Conservation (phyloP, 208 protist genomes). For the Crithidia sp. region DNA sequence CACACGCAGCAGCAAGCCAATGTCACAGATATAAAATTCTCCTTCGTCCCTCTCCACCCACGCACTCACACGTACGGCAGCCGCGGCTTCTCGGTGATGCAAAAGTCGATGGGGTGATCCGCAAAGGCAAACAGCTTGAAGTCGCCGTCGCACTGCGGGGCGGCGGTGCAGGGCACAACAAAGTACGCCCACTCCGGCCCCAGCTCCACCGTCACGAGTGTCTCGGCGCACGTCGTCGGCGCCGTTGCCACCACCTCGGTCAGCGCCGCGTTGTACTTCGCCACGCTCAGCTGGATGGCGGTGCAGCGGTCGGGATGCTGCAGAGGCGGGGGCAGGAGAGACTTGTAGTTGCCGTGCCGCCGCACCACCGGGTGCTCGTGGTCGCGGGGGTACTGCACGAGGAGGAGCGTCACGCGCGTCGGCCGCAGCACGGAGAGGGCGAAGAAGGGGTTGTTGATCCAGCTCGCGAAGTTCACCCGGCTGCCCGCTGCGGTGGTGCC, state of each 20-base stretch:
- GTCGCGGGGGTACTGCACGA: conserved; percentile 84
- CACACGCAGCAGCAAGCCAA: neutral
- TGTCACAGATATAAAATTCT: too few relatives aligned
- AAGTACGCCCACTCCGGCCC: conserved; percentile 62
- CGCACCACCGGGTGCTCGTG: conserved; percentile 72
- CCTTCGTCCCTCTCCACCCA: neutral
- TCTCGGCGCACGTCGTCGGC: conserved; percentile 56
- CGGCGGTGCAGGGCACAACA: conserved; percentile 79
- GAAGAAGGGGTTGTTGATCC: conserved; percentile 92
- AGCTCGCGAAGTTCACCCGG: conserved; percentile 64
- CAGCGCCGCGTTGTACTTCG: conserved; percentile 63
- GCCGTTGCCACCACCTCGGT: conserved; percentile 49
- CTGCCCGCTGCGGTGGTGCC: conserved; percentile 83
- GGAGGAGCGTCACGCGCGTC: conserved; percentile 73
- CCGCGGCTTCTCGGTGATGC: conserved; percentile 54
- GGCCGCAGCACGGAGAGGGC: conserved; percentile 63
- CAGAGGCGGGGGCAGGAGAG: conserved; percentile 70
- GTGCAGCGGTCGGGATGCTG: conserved; percentile 69
- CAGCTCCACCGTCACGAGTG: conserved; percentile 55
- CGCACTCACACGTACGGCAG: conserved; percentile 59
- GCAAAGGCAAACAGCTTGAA: conserved; percentile 89
- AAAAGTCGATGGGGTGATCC: conserved; percentile 71
- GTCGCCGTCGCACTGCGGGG: conserved; percentile 78
- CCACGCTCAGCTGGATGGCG: conserved; percentile 80
- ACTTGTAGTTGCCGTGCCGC: conserved; percentile 66